Conservation (phyloP, 2,329 filamentous ascomycete genomes). For the Talaromyces sp. region DNA sequence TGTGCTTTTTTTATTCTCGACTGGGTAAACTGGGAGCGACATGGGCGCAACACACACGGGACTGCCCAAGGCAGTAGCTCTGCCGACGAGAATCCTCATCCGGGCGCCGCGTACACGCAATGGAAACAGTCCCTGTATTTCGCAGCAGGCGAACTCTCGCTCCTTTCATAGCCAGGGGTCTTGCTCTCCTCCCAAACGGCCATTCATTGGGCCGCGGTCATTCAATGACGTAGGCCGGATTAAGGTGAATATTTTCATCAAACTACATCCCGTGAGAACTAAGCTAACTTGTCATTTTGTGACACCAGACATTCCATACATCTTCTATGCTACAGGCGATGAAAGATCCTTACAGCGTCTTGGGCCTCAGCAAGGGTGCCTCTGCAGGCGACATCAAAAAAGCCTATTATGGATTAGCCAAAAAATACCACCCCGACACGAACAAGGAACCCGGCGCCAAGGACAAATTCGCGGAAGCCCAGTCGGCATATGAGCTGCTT, state of each 20-base stretch:
- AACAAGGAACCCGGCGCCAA: conserved; percentile 94
- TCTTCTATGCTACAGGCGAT: conserved; percentile 59
- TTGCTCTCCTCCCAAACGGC: conserved; percentile 22
- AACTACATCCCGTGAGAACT: neutral
- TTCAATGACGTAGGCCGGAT: conserved; percentile 20
- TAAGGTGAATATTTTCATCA: conserved; percentile 19
- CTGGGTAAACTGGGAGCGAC: conserved; percentile 13
- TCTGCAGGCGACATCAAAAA: conserved; percentile 90
- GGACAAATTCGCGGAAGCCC: conserved; percentile 89
- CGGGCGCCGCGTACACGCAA: conserved; percentile 33
- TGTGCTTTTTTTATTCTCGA: neutral
- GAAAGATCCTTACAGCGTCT: conserved; percentile 79
- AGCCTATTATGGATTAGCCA: conserved; percentile 94
- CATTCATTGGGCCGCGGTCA: conserved; percentile 21
- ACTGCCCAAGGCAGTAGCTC: conserved; percentile 39
- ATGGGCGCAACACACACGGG: conserved; percentile 38
- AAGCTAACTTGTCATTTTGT: neutral
- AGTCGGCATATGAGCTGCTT: conserved; percentile 88
- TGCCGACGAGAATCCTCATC: conserved; percentile 38
- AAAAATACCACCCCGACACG: conserved; percentile 96
- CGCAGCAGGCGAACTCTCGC: conserved; percentile 30
- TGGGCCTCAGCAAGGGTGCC: conserved; percentile 80
- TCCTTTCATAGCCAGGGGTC: conserved; percentile 27
- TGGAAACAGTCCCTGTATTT: conserved; percentile 25
- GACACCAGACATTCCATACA: conserved; percentile 39